Conservation (phyloP, 352 stramenopile species). For the Halophytophthora polymorphica region DNA sequence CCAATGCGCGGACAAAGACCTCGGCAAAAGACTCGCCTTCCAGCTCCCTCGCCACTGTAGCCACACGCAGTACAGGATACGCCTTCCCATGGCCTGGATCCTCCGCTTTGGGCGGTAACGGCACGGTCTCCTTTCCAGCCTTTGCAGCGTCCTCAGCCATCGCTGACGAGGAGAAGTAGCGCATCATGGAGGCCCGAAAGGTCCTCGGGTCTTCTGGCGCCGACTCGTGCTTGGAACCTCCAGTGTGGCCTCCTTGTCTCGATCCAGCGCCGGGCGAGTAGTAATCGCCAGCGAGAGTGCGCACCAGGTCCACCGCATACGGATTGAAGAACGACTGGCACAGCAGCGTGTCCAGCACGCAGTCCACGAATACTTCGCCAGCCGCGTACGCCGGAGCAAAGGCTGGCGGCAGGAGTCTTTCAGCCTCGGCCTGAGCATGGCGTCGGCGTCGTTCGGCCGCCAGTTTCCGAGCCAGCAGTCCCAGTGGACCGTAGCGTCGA, state of each 20-base stretch:
- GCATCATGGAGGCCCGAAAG: conserved; percentile 16
- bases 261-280: conserved; percentile 8
- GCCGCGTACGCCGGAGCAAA: conserved; percentile 52
- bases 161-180: conserved; percentile 4
- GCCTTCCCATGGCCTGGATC: not conserved
- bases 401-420: conserved; percentile 23
- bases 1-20: conserved; percentile 39
- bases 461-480: conserved; percentile 10
- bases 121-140: not conserved
- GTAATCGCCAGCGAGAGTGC: conserved; percentile 44
- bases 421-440: conserved; percentile 9
- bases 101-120: not conserved
- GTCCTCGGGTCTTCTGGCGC: not conserved
- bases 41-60: conserved; percentile 27
- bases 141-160: not conserved
- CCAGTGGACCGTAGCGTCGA: not conserved
- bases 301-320: conserved; percentile 61
- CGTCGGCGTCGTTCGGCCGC: conserved; percentile 3
- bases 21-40: conserved; percentile 34
- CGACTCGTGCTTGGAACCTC: not conserved
- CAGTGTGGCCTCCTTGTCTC: not conserved
- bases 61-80: conserved; percentile 31
- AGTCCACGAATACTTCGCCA: conserved; percentile 60
- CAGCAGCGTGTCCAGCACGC: conserved; percentile 55
- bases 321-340: conserved; percentile 76